Conservation (phyloP, 495 filamentous ascomycete species). For the Articulospora tetracladia region DNA sequence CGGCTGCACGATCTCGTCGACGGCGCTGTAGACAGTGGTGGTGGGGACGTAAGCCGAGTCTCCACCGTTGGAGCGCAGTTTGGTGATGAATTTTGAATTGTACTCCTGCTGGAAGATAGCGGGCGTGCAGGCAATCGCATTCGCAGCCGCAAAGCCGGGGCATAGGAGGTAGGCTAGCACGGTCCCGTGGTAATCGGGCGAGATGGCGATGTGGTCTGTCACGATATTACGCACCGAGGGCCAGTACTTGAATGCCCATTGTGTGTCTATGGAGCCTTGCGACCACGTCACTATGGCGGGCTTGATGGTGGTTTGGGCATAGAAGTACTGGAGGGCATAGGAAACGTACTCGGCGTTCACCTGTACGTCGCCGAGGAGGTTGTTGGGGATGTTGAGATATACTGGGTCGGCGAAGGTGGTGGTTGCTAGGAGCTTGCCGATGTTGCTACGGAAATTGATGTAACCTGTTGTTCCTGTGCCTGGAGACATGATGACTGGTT, state of each 20-base stretch:
- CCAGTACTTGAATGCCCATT: slow-evolving; percentile 54
- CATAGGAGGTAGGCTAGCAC: slow-evolving; percentile 27
- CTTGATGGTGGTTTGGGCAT: slow-evolving; percentile 28
- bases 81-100: slow-evolving; percentile 34
- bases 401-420: slow-evolving; percentile 36
- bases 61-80: slow-evolving; percentile 34
- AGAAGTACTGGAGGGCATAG: slow-evolving; percentile 45
- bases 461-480: slow-evolving; percentile 40
- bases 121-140: slow-evolving; percentile 27
- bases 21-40: slow-evolving; percentile 40
- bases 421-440: slow-evolving; percentile 36
- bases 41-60: slow-evolving; percentile 49
- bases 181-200: slow-evolving; percentile 45
- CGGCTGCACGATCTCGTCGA: slow-evolving; percentile 45
- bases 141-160: slow-evolving; percentile 12
- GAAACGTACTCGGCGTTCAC: slow-evolving; percentile 38
- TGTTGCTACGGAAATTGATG: slow-evolving; percentile 35
- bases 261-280: slow-evolving; percentile 41
- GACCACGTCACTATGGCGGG: slow-evolving; percentile 45
- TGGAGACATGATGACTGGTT: slow-evolving; percentile 41
- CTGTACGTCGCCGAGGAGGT: slow-evolving; percentile 38
- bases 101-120: slow-evolving; percentile 41
- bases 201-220: slow-evolving; percentile 40
- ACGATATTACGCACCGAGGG: slow-evolving; percentile 34
- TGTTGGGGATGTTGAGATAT: slow-evolving; percentile 45